phyloP scores from a whole-genome alignment of 306 rosid genomes.

The Luffa acutangula region DNA sequence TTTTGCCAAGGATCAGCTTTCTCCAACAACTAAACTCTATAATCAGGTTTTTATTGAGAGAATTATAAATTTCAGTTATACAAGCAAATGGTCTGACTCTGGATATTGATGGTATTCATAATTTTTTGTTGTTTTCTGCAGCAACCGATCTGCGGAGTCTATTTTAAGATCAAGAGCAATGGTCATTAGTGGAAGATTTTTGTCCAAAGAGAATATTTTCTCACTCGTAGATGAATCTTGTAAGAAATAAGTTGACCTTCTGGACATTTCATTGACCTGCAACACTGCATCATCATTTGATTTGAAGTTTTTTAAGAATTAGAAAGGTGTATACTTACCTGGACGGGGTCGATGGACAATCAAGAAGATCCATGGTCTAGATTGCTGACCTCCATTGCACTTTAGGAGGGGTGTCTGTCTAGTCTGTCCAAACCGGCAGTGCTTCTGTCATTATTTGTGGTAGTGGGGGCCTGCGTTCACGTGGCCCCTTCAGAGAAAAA shows the following conservation, averaged over 20 bases:
- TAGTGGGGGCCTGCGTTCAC: too few relatives aligned
- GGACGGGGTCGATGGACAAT: too few relatives aligned
- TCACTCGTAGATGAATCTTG: slow-evolving; percentile 54
- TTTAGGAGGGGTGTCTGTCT: too few relatives aligned
- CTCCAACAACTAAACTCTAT: slow-evolving; percentile 64
- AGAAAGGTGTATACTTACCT: background rate
- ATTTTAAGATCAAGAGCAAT: slow-evolving; percentile 71
- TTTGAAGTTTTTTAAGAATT: background rate
- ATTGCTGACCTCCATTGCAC: too few relatives aligned
- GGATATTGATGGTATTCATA: background rate
- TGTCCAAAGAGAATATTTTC: slow-evolving; percentile 43
- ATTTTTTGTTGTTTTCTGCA: slow-evolving; percentile 17
- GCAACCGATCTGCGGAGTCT: slow-evolving; percentile 46
- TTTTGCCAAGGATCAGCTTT: slow-evolving; percentile 55
- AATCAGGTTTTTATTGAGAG: slow-evolving; percentile 40
- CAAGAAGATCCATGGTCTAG: too few relatives aligned
- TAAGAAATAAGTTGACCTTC: slow-evolving; percentile 28
- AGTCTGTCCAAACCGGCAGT: too few relatives aligned
- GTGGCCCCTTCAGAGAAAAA: too few relatives aligned
- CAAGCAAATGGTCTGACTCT: background rate
- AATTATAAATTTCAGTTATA: background rate
- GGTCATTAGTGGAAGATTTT: slow-evolving; percentile 75
- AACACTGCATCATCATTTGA: background rate
- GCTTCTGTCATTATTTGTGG: too few relatives aligned
- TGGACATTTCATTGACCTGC: background rate